Percentiles rank a stretch among this genome's conserved stretches.
Conservation (phyloP, 345 rosid species). For the Hypericum androsaemum region DNA sequence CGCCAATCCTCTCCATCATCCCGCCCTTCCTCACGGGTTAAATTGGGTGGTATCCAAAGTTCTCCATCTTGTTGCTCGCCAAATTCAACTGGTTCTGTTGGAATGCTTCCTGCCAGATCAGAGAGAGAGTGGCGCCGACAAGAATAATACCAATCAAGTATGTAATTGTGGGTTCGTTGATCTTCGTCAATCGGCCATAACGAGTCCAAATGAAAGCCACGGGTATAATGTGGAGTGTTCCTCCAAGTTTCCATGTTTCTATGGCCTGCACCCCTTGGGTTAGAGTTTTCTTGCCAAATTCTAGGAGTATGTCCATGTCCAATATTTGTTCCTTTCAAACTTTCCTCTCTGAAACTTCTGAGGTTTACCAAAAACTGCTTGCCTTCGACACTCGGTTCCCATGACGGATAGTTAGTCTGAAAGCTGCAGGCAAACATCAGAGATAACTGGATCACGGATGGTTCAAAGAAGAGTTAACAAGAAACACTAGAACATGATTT, state of each 20-base stretch:
- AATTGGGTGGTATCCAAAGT: slow-evolving; percentile 37
- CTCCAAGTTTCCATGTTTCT: slow-evolving; percentile 35
- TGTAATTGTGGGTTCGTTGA: slow-evolving; percentile 65
- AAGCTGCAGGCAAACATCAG: slow-evolving; percentile 45
- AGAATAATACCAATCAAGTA: slow-evolving; percentile 85
- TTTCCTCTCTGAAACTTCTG: slow-evolving; percentile 67
- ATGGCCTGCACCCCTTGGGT: slow-evolving; percentile 31
- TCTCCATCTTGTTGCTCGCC: slow-evolving; percentile 30
- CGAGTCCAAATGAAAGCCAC: slow-evolving; percentile 39
- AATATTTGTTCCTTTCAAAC: slow-evolving; percentile 40
- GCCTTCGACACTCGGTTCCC: slow-evolving; percentile 78
- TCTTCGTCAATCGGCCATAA: slow-evolving; percentile 62
- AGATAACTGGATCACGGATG: no score
- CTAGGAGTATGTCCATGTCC: slow-evolving; percentile 25
- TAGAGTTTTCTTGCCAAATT: background rate
- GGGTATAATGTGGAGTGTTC: slow-evolving; percentile 35
- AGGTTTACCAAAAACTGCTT: slow-evolving; percentile 68
- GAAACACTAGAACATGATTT: background rate
- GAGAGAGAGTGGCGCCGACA: slow-evolving; percentile 31
- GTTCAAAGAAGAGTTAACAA: background rate
- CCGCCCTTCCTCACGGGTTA: slow-evolving; percentile 24
- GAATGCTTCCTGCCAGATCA: slow-evolving; percentile 15
- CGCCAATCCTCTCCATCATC: slow-evolving; percentile 25
- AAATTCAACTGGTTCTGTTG: slow-evolving; percentile 14
- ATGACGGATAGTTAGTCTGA: slow-evolving; percentile 72